Base-by-base conservation (phyloP, 2,329 filamentous ascomycete species). In the Pseudopyrenochaeta lycopersici region DNA sequence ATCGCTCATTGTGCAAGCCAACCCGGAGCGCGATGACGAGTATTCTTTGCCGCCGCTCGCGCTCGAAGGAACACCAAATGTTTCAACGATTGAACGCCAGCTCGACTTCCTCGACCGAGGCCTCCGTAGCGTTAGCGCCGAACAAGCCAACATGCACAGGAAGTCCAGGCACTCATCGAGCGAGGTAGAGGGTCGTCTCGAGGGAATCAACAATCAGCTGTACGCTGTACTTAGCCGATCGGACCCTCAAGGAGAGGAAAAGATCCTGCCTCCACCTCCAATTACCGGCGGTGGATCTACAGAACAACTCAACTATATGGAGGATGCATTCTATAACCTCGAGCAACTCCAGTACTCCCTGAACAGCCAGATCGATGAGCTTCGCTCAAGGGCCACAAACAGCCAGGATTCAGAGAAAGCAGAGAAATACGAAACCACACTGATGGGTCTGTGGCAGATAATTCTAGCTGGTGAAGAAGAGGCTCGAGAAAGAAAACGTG, bases 51-150 rank as follows among this genome's bases (percentile, higher is more conserved):
- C 71, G 7, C 72, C 74, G 12, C 60, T 64, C 29, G 43, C 49
- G 17, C 40, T 62, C 3, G 54, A 58, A 38, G 63, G 49, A 7
- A 45, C 56, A 23, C 46, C 58, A 10, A 68, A 73, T 35, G 56
- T 58, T 21, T 66, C 71, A 1, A 61, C 61, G 2, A 54, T 84
- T 2, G 77, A 82, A 52, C 78, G 79, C 27, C 89, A 93, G 67
- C 75, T 95, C 17, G 85, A 88, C 35, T 93, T 92, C 65, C 80
- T 96, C 2, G 87, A 90, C 53, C 84, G 84, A 63, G 85, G 86
- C 1, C 76, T 95, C 29, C 78, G 81, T 27, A 81, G 82, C 7
- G 83, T 93, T 10, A 80, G 82, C 32, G 80, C 84, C 14, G 85
- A 87, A 61, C 84, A 88, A n/a, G 62, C 62, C 17, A 68, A 64